A percentile compares a stretch with the other conserved stretches of the same genome.
phyloP scores from a whole-genome alignment of 805 yeast genomes.

The Ogataea paraovalis region DNA sequence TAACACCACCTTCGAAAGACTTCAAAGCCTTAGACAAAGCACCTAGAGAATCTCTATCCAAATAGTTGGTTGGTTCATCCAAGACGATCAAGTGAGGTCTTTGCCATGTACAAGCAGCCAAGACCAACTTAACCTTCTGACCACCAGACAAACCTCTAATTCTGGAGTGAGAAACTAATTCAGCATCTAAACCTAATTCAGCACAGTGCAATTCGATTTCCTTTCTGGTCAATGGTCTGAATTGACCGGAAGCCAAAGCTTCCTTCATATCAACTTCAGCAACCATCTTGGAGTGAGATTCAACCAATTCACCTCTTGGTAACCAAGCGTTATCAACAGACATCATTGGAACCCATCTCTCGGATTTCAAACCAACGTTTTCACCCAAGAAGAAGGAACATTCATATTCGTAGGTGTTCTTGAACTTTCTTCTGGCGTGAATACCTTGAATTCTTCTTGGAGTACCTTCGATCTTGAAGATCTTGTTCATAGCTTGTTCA shows the following conservation, averaged over 20 bases:
- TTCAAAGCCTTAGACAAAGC: constrained; percentile 99
- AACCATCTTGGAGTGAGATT: constrained; percentile 98
- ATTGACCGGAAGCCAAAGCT: constrained; percentile 99
- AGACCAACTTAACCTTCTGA: constrained; percentile 98
- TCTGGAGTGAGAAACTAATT: constrained; percentile 99
- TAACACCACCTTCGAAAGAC: constrained; percentile 99
- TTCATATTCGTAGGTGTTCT: constrained; percentile 99
- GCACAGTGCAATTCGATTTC: constrained; percentile 99
- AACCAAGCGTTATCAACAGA: constrained; percentile 99
- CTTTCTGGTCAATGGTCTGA: constrained; percentile 99
- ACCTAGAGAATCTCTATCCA: constrained; percentile 99
- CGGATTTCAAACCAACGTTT: constrained; percentile 97
- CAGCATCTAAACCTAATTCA: constrained; percentile 97
- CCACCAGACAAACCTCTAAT: constrained; percentile 99
- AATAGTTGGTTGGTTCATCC: constrained; percentile 99
- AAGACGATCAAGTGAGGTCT: constrained; percentile 99
- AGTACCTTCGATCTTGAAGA: constrained; percentile 98
- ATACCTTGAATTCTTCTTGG: constrained; percentile 96
- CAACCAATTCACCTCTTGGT: constrained; percentile 97
- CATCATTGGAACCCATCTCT: constrained; percentile 99
- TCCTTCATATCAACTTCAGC: constrained; percentile 99
- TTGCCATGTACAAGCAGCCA: constrained; percentile 99
- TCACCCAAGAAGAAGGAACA: constrained; percentile 97
- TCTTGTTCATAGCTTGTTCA: constrained; percentile 98
- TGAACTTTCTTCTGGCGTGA: constrained; percentile 98